Conservation (phyloP, 148 eudicot genomes). For the Fallopia convolvulus region DNA sequence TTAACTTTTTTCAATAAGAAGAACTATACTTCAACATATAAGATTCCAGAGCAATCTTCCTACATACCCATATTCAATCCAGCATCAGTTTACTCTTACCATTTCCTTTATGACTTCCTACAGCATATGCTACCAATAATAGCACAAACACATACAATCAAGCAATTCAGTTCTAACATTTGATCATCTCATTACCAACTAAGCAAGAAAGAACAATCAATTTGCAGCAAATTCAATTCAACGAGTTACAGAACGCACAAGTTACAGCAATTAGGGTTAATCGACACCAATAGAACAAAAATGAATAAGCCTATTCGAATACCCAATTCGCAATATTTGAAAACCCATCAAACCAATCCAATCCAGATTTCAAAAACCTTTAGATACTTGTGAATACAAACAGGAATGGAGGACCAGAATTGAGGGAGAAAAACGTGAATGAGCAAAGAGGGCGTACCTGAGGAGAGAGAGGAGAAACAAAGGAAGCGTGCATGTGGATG, state of each 20-base stretch:
- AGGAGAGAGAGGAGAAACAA: background rate
- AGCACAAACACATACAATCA: background rate
- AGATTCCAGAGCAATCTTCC: background rate
- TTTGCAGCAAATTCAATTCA: background rate
- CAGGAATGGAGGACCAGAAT: background rate
- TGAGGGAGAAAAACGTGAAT: background rate
- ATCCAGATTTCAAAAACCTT: background rate
- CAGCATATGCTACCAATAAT: background rate
- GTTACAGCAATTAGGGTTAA: background rate
- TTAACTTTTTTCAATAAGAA: background rate
- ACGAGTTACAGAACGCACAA: background rate
- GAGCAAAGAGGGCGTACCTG: background rate
- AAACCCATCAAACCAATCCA: background rate
- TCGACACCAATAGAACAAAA: background rate
- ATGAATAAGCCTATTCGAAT: background rate
- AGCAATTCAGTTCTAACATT: background rate
- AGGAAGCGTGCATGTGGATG: slow-evolving; percentile 9
- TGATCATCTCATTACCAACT: background rate
- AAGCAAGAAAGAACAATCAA: background rate
- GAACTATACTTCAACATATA: background rate
- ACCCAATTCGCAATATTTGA: background rate
- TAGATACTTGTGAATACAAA: background rate
- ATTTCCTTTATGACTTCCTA: background rate
- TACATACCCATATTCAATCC: background rate
- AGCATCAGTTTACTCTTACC: background rate